Evolutionary conservation across 2,329 filamentous ascomycete genomes (phyloP).

Genomic region (Pestalotiopsis sp.): DNA sequence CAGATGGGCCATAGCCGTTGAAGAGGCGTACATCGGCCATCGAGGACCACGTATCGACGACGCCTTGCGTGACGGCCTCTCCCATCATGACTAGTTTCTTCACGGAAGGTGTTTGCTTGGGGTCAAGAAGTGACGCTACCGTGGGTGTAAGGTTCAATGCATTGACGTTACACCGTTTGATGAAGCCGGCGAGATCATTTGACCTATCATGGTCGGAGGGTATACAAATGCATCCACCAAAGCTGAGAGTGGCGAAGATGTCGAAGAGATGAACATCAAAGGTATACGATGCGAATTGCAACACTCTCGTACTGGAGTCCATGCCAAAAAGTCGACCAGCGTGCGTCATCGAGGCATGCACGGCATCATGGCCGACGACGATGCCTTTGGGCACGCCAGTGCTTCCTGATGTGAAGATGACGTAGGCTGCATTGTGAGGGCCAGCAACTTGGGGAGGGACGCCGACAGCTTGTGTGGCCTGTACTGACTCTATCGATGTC

Average conservation of each 20-base stretch:
- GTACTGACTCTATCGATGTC: neutral
- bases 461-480: neutral
- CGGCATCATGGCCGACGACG: neutral
- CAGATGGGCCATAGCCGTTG: constrained; percentile 3
- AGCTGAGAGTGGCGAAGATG: constrained; percentile 38
- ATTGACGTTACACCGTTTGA: constrained; percentile 17
- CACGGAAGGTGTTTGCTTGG: constrained; percentile 23
- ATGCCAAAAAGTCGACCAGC: neutral
- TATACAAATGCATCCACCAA: constrained; percentile 42
- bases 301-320: constrained; percentile 11
- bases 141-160: constrained; percentile 29
- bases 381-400: constrained; percentile 15
- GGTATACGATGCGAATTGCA: constrained; percentile 36
- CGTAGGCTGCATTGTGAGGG: neutral
- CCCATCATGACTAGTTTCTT: constrained; percentile 25
- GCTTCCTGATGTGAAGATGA: constrained; percentile 16
- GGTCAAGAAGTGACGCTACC: constrained; percentile 24
- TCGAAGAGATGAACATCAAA: constrained; percentile 43
- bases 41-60: neutral
- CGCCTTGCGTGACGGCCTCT: constrained; percentile 21
- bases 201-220: constrained; percentile 39
- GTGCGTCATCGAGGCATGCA: neutral
- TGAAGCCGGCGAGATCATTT: constrained; percentile 36
- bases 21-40: neutral
- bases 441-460: neutral